Conservation (phyloP, 2,329 filamentous ascomycete species). For the Curvularia sp. region DNA sequence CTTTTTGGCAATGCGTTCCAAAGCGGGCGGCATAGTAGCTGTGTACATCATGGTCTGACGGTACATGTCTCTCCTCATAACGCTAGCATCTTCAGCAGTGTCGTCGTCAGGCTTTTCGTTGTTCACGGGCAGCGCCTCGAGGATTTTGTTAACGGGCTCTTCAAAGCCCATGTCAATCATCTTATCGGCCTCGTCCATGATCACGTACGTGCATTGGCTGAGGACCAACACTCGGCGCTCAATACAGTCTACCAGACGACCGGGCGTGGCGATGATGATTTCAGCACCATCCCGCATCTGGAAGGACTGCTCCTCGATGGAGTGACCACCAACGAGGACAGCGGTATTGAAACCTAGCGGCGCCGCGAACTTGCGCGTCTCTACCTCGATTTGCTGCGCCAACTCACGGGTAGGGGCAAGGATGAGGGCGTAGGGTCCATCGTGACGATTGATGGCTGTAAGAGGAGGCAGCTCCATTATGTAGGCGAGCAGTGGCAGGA, state of each 20-base stretch:
- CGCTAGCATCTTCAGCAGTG: conserved; percentile 81
- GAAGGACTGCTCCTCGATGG: conserved; percentile 90
- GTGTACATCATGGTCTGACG: conserved; percentile 99
- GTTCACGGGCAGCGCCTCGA: conserved; percentile 87
- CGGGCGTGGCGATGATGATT: conserved; percentile 97
- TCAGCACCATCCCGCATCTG: conserved; percentile 91
- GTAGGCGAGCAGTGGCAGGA: conserved; percentile 90
- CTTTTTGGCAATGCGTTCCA: conserved; percentile 96
- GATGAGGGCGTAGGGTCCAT: conserved; percentile 96
- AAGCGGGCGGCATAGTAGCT: conserved; percentile 90
- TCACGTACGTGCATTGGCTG: conserved; percentile 96
- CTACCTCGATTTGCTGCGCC: conserved; percentile 95
- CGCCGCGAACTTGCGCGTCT: conserved; percentile 89
- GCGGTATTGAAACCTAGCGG: conserved; percentile 94
- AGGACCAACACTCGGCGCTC: conserved; percentile 90
- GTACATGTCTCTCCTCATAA: conserved; percentile 88
- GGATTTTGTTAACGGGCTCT: conserved; percentile 95
- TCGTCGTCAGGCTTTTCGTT: conserved; percentile 97
- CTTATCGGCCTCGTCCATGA: conserved; percentile 99
- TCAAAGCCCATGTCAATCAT: conserved; percentile 99
- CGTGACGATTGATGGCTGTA: conserved; percentile 85
- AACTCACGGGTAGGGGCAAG: conserved; percentile 95
- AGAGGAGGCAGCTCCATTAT: conserved; percentile 89
- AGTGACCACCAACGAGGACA: conserved; percentile 97
- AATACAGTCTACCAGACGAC: conserved; percentile 95